Evolutionary conservation across 1,284 basidiomycete genomes (phyloP), one percentile per base, ranked within the genome.

Genomic region (Bjerkandera adusta): DNA sequence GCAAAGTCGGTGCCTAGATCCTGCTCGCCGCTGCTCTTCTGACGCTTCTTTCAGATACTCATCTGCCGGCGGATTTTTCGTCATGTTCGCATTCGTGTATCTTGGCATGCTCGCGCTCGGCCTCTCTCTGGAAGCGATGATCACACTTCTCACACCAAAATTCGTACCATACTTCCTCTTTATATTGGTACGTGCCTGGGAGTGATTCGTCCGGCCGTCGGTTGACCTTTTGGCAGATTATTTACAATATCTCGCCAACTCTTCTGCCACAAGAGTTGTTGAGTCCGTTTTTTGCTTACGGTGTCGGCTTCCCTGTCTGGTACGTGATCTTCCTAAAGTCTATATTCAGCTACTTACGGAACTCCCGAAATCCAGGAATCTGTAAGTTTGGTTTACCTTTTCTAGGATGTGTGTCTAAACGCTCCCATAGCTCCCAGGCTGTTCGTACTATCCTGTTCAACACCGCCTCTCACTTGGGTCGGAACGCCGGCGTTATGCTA

Each of bases 361-460:
- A 30, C 48, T 33, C 13, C 15, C 10, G 1, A 15, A n/a, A 12
- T 45, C 20, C 42, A 60, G 56, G 52, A 60, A 58, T 41, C 46
- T 58, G 55, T 58, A 36, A 52, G 54, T 49, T 13, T n/a, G n/a
- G n/a, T n/a, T n/a, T n/a, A n/a, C 2, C 16, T 22, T 20, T 12
- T 26, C 16, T 13, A 6, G 15, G 26, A 27, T 22, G 15, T 24
- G 8, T n/a, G n/a, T n/a, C n/a, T n/a, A n/a, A n/a, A n/a, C 22
- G 18, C 26, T 25, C n/a, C 20, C n/a, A 6, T 32, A 64, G 62
- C 10, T 60, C 61, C 6, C 56, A 65, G 29, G 65, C 67, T 1
- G 63, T 74, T 25, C 66, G 74, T 15, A 71, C 71, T 16, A 70
- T 79, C 60, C 68, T 77, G 51, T 77, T 79, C 68, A 57, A 75